phyloP scores from a whole-genome alignment of 1,284 basidiomycete species.

The Boletus smithii region DNA sequence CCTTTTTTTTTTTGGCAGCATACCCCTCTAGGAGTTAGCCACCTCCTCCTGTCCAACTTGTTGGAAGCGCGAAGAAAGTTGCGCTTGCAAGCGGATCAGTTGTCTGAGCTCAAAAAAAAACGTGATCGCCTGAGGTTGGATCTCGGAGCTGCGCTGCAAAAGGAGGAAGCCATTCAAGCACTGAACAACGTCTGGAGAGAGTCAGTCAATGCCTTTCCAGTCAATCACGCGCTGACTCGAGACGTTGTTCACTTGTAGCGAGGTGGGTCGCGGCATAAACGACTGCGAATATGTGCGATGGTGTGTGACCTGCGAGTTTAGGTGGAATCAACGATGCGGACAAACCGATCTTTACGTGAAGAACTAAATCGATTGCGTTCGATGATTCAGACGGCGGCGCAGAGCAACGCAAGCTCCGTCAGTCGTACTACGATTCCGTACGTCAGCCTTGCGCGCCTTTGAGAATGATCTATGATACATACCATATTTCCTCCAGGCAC shows the following conservation, averaged over 20 bases:
- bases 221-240: not conserved
- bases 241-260: not conserved
- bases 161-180: not conserved
- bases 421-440: not conserved
- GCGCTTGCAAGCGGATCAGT: not conserved
- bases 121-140: not conserved
- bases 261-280: not conserved
- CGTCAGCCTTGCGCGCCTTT: not conserved
- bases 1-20: not conserved
- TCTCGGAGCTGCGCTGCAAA: not conserved
- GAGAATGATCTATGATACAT: not conserved
- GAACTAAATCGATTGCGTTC: not conserved
- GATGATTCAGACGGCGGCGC: not conserved
- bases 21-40: not conserved
- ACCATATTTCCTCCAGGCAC: not conserved
- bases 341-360: not conserved
- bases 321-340: not conserved
- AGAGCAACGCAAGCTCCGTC: not conserved
- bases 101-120: not conserved
- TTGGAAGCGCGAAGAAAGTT: not conserved
- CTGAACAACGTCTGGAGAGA: conserved; percentile 5
- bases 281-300: not conserved
- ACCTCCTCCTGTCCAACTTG: conserved; percentile 1
- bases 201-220: conserved; percentile 4
- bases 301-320: not conserved